Base-by-base conservation (phyloP, 2,329 filamentous ascomycete species). In the Blastomyces gilchristii region DNA sequence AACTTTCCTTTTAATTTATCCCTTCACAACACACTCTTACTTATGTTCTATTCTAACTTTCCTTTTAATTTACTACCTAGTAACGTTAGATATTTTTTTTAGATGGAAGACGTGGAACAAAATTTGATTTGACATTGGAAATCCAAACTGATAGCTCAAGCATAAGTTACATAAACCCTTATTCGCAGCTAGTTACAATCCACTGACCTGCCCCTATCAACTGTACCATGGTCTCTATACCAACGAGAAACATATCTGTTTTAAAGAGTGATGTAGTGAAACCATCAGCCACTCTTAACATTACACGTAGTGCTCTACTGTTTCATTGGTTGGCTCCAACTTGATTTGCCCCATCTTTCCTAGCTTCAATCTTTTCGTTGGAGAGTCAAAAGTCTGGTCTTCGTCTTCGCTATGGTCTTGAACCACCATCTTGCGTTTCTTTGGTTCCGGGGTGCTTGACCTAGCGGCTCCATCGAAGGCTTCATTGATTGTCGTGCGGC, bases 261-360 rank as follows among this genome's bases (percentile, higher is more conserved):
- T 2, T 22, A 2, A 22, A 53, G 14, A 16, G 14, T 25, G 16
- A 16, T 53, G 25, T 31, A 31, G 12, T 7, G 25, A 7, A 14
- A 37, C 18, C 12, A 9, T 12, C n/a, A 2, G 9, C 31, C 22
- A 9, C 7, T 25, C 18, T 11, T 41, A 45, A 2, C n/a, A 41
- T 53, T 39, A 31, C 14, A 49, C 22, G 41, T 63, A 62, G 64
- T 71, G 70, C 65, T 66, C 70, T 22, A 67, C 68, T 34, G 71
- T 69, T 0, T 64, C 61, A 25, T 68, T 47, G 0, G 66, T 62
- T 1, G 66, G 66, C 25, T 71, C 71, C 71, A 0, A 39, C 66
- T 57, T 37, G 9, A 39, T 57, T 11, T 57, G 28, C 28, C 18
- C 37, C 12, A 6, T 16, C 12, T 57, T 41, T 57, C 31, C 18